Base-by-base conservation (phyloP, 371 early-diverging fungal genomes). In the Rhizopus sp. region DNA sequence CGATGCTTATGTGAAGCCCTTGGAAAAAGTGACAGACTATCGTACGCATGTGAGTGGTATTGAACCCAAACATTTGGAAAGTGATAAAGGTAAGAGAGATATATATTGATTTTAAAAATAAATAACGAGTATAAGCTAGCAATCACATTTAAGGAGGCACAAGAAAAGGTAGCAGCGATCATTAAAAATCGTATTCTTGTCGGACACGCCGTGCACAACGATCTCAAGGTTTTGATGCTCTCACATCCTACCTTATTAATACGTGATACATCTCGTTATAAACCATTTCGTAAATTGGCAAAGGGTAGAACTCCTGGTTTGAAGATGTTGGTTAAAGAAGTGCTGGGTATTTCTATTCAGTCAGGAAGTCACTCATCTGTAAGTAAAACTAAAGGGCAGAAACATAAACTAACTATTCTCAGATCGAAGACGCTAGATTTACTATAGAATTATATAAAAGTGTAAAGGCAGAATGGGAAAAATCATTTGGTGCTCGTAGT, bases 41-140 rank as follows among this genome's bases (percentile, higher is more conserved):
- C 85, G 99, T 56, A 97, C 97, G 8, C 76, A 73, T 52, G 90
- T 95, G 47, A 92, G 91, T 70, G 99, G 99, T n/a, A 91, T 98
- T 46, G 87, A 89, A n/a, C 85, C 92, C 0, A 72, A 81, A n/a
- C 81, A 86, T 49, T 66, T 98, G 47, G 72, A 72, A 13, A 68
- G 79, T 51, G 86, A 84, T 48, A 83, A 59, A 4, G 31, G 13
- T 54, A 17, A 35, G 86, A 84, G 44, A 83, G 56, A 4, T 16
- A 8, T 54, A 17, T 31, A 49, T 30, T 23, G 29, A 6, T 46
- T 31, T 29, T 13, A 23, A 10, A 17, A 16, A 13, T 16, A 7
- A 69, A 9, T 47, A 37, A 48, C 44, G 10, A 7, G 8, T 13
- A 10, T 29, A 5, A 17, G 47, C 37, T 47, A 75, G 92, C 88